Evolutionary conservation across 2,329 filamentous ascomycete genomes (phyloP), one percentile per base, ranked within the genome.

Genomic region (Colletotrichum godetiae): DNA sequence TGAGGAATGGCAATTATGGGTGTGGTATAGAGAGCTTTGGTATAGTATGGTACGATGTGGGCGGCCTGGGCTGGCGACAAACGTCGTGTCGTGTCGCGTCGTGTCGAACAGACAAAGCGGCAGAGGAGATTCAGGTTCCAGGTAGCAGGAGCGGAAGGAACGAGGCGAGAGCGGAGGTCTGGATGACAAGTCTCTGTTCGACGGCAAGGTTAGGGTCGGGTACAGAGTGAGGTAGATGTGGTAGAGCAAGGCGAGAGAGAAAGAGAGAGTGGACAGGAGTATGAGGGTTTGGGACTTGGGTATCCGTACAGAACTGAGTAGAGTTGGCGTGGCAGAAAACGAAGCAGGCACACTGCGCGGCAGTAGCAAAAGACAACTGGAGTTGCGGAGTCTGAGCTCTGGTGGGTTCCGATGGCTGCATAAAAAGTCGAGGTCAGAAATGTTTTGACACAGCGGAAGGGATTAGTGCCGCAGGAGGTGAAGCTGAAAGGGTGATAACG

Each of bases 401-500:
- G 76, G 76, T 76, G 78, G 77, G 72, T 76, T 74, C 72, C 49
- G 75, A 74, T 74, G 78, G 78, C 80, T 80, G 80, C 79, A 81
- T 81, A 78, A 81, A 80, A 58, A 69, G 59, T 73, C 70, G 60
- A 73, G 79, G 79, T 83, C 78, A 83, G 81, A 82, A 83, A 82
- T 79, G 79, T 80, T 80, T 82, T 80, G 79, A 79, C 79, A 81
- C 81, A 79, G 76, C 78, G 78, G 79, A 79, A 81, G 76, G 76
- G 79, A 80, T 79, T 81, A 78, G 79, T 82, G 81, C 81, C 81
- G 81, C 80, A 82, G 79, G 78, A 77, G 78, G 76, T 78, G 77
- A 77, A 76, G 76, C 76, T 77, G 75, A 56, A 74, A 68, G 65
- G 71, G 71, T 72, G 71, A 73, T 73, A 73, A 67, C 56, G 62